Percentiles rank a stretch among this genome's conserved stretches.
These are phyloP conservation scores for Rhodotorula toruloides DNA, from an alignment of 768 basidiomycete species.

Conservation along the genomic window DNA sequence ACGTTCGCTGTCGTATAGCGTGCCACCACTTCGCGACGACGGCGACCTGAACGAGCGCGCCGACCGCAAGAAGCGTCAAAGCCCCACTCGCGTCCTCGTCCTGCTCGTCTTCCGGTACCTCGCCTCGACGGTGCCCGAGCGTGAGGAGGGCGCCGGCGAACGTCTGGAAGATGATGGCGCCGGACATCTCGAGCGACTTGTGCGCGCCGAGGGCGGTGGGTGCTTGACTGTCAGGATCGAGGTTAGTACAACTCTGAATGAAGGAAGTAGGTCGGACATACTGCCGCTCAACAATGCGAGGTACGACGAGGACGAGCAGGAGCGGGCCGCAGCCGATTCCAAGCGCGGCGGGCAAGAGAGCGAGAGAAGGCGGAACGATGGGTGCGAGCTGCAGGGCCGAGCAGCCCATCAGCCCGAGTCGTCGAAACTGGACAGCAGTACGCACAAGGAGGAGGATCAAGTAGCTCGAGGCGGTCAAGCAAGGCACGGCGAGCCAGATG, in stretches of 20 bases:
- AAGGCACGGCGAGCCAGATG: constrained; percentile 8
- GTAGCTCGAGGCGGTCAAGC: not conserved
- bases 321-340: constrained; percentile 20
- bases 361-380: constrained; percentile 9
- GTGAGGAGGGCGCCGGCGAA: constrained; percentile 9
- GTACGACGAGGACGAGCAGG: constrained; percentile 27
- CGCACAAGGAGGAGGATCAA: constrained; percentile 4
- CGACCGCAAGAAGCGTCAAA: not conserved
- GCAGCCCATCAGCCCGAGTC: fast-evolving
- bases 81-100: not conserved
- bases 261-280: not conserved
- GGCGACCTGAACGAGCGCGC: constrained; percentile 13
- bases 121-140: not conserved
- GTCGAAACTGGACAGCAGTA: not conserved
- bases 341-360: constrained; percentile 8
- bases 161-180: constrained; percentile 22
- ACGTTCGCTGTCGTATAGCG: not conserved
- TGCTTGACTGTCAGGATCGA: constrained; percentile 15
- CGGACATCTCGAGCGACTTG: constrained; percentile 31
- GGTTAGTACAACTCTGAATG: not conserved
- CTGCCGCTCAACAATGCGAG: constrained; percentile 14
- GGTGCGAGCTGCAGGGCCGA: not conserved
- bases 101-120: not conserved
- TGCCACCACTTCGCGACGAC: constrained; percentile 10
- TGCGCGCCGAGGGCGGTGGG: constrained; percentile 28